A percentile compares a stretch with the other conserved stretches of the same genome.
phyloP scores from a whole-genome alignment of 2,329 filamentous ascomycete species.

The Cordyceps pruinosa region DNA sequence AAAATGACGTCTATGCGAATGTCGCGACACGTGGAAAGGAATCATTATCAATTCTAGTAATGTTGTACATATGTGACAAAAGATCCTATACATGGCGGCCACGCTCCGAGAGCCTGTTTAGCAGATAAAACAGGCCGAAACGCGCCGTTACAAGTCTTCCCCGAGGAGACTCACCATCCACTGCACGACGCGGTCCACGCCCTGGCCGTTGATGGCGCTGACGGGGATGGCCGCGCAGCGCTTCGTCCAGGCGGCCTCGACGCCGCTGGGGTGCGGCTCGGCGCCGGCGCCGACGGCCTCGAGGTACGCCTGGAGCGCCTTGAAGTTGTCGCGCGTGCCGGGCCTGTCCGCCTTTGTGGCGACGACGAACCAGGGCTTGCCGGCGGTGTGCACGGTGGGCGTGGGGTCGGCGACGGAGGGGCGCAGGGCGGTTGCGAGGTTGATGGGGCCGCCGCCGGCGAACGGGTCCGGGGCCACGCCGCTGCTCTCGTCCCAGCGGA shows the following conservation, averaged over 20 bases:
- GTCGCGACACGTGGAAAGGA: not conserved
- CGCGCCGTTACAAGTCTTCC: conserved; percentile 23
- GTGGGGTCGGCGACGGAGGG: not conserved
- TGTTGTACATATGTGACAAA: not conserved
- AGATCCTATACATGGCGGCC: not conserved
- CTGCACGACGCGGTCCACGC: conserved; percentile 67
- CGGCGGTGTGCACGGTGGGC: conserved; percentile 65
- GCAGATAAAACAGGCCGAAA: not conserved
- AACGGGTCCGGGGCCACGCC: conserved; percentile 26
- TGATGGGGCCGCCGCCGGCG: not conserved
- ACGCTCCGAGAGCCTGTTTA: not conserved
- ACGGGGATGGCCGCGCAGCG: conserved; percentile 71
- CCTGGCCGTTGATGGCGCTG: conserved; percentile 82
- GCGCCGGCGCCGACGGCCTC: conserved; percentile 54
- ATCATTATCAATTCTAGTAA: not conserved
- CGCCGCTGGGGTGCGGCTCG: conserved; percentile 65
- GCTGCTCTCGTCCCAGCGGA: conserved; percentile 49
- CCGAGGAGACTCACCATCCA: conserved; percentile 65
- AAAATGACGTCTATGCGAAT: not conserved
- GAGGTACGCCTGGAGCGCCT: conserved; percentile 62
- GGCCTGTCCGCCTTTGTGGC: conserved; percentile 87
- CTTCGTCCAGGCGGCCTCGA: conserved; percentile 49
- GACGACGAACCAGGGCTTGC: conserved; percentile 94
- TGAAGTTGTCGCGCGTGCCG: conserved; percentile 72
- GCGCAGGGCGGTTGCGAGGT: not conserved